Base-by-base conservation (phyloP, 1,284 basidiomycete genomes). In the Irpex rosettiformis region DNA sequence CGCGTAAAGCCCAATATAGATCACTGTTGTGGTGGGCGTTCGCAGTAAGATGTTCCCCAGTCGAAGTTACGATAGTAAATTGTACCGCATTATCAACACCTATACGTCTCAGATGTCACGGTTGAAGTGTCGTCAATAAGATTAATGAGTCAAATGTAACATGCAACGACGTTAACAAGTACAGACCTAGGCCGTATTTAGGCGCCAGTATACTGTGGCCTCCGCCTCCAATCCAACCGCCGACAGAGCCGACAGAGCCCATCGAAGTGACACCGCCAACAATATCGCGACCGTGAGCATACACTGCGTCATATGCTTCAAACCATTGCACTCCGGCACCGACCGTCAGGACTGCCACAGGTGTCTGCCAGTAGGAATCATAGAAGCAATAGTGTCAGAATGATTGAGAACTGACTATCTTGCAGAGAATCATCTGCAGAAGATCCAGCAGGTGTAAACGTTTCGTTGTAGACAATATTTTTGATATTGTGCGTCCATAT, bases 1-100 rank as follows among this genome's bases (percentile, higher is more conserved):
- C 81, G 25, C 78, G 74, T 54, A 83, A 64, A 0, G 80, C 79
- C 75, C 79, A 82, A 67, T 81, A 83, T 4, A 82, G 67, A 58
- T 79, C 75, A 0, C 69, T 3, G 62, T 79, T 69, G 13, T 67
- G 61, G 59, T 71, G 64, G 3, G 68, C 59, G 59, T 79, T 79
- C n/a, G 68, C 75, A 16, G 66, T 70, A 33, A 75, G 62, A 45
- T 69, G 64, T 3, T 67, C 60, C 8, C 78, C 79, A 30, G 67
- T 64, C 1, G 78, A 67, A 6, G 70, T 73, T 24, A 80, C 73
- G 30, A 78, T 65, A 4, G 68, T 72, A 49, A 76, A 74, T 54
- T 78, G 64, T 52, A 82, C 57, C 1, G 71, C 75, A 25, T 79
- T 77, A 60, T 79, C 78, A n/a, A 77, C 74, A 37, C 33, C 33